Evolutionary conservation across 208 protist genomes (phyloP), one percentile per base, ranked within the genome.

Genomic region (Chromosphaera perkinsii): DNA sequence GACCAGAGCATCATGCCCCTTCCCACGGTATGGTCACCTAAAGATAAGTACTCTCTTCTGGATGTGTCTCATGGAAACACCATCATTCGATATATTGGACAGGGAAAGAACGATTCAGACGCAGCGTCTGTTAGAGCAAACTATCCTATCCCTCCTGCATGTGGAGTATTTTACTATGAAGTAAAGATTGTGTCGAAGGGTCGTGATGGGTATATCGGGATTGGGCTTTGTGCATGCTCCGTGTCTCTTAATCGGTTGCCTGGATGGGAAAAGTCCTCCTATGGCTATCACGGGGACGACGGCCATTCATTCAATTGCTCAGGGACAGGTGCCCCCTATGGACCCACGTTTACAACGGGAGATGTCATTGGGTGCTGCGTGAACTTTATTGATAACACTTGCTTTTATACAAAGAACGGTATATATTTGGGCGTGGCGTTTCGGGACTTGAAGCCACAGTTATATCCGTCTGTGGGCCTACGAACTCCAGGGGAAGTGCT

Each of bases 321-420:
- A 20, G 64, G 64, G 2, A 33, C 36, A 3, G 70, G 63, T 22
- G 27, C 22, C n/a, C 20, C 32, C n/a, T 75, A 71, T 32, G 70
- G 70, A 0, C 70, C 70, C 4, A 57, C 61, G 12, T 75, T 60
- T 45, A 60, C 58, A 9, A 65, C 40, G 32, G 22, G 26, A 20
- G 70, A 75, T 47, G 42, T 60, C 26, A 47, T 75, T 51, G 70
- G 70, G 1, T 71, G 62, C 59, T 61, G 70, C 29, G 24, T 68
- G 7, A 75, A 75, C 33, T 64, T 75, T 55, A 27, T 60, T 9
- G 55, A 70, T 29, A 60, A 60, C 47, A 65, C 70, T 20, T 32
- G 12, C 40, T 75, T 75, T 55, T 75, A 65, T 45, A 75, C 70
- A 7, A 75, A 75, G 70, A 75, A 75, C 24, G 70, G 70, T 29